Percentiles rank a stretch among this genome's conserved stretches.
phyloP scores from a whole-genome alignment of 2,329 filamentous ascomycete genomes.

The Mycogone perniciosa region DNA sequence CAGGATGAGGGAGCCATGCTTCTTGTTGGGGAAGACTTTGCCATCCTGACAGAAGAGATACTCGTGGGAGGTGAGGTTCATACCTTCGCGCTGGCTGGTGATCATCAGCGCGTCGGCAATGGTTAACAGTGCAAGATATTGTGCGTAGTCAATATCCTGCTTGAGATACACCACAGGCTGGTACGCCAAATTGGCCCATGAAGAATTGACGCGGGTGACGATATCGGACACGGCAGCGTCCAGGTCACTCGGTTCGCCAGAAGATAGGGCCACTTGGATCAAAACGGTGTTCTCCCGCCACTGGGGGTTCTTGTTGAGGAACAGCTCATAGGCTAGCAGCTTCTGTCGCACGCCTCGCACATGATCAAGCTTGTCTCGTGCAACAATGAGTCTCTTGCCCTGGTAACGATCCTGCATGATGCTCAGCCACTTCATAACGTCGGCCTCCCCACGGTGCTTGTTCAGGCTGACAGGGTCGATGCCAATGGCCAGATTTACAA shows the following conservation, averaged over 20 bases:
- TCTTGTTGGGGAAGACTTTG: constrained; percentile 59
- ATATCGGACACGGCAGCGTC: constrained; percentile 89
- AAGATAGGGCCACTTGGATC: constrained; percentile 89
- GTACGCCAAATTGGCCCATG: constrained; percentile 83
- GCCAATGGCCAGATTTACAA: constrained; percentile 78
- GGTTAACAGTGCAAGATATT: constrained; percentile 86
- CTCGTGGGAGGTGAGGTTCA: constrained; percentile 95
- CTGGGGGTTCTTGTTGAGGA: constrained; percentile 87
- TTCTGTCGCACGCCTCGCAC: constrained; percentile 92
- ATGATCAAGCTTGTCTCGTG: constrained; percentile 87
- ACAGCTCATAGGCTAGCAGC: constrained; percentile 84
- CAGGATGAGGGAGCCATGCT: constrained; percentile 81
- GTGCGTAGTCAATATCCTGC: constrained; percentile 87
- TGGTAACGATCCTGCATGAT: constrained; percentile 78
- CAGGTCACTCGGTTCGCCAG: constrained; percentile 79
- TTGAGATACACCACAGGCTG: constrained; percentile 90
- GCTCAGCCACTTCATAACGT: constrained; percentile 72
- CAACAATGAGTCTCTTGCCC: constrained; percentile 85
- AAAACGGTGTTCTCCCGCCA: constrained; percentile 84
- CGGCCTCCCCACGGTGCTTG: constrained; percentile 61
- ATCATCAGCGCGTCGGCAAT: constrained; percentile 91
- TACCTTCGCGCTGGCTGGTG: constrained; percentile 89
- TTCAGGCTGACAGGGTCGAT: constrained; percentile 77
- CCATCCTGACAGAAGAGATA: constrained; percentile 92
- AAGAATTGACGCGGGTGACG: constrained; percentile 87